A percentile compares a stretch with the other conserved stretches of the same genome.
Evolutionary conservation across 176 grass and related monocot genomes (phyloP).

Genomic region (Zoysia pacifica): DNA sequence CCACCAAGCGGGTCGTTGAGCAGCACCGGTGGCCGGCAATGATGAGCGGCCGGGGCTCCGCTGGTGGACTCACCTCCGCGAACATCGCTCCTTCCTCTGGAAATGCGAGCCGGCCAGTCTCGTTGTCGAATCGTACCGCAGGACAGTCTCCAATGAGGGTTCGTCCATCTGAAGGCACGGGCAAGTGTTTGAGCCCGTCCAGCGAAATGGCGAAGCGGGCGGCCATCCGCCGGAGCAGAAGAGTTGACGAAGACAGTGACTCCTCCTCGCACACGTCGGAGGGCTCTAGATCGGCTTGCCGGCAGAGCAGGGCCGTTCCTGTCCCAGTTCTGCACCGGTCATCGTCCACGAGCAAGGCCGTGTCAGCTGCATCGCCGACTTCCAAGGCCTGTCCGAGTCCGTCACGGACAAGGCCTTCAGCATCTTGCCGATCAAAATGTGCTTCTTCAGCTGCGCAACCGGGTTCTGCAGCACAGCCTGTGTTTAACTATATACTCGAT

Average conservation of each 20-base stretch:
- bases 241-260: slow-evolving; percentile 25
- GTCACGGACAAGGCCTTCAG: slow-evolving; percentile 35
- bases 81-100: slow-evolving; percentile 25
- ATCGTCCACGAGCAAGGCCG: slow-evolving; percentile 38
- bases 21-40: slow-evolving; percentile 64
- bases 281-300: slow-evolving; percentile 4
- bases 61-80: neutral
- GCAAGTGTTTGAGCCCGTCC: slow-evolving; percentile 25
- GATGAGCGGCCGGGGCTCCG: slow-evolving; percentile 43
- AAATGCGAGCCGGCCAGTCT: slow-evolving; percentile 25
- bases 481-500: slow-evolving; percentile 42
- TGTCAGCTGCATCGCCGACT: slow-evolving; percentile 12
- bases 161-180: slow-evolving; percentile 18
- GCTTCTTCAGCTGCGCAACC: slow-evolving; percentile 3
- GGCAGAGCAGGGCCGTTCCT: neutral
- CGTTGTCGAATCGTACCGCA: slow-evolving; percentile 7
- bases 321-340: slow-evolving; percentile 19
- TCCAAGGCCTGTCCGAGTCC: slow-evolving; percentile 45
- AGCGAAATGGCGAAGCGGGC: slow-evolving; percentile 28
- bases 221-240: slow-evolving; percentile 27
- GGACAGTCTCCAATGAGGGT: slow-evolving; percentile 29
- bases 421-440: slow-evolving; percentile 44
- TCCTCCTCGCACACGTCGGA: slow-evolving; percentile 42
- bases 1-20: slow-evolving; percentile 32
- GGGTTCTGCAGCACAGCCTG: neutral